Evolutionary conservation across 306 rosid species (phyloP).

Genomic region (Carpinus fangiana): DNA sequence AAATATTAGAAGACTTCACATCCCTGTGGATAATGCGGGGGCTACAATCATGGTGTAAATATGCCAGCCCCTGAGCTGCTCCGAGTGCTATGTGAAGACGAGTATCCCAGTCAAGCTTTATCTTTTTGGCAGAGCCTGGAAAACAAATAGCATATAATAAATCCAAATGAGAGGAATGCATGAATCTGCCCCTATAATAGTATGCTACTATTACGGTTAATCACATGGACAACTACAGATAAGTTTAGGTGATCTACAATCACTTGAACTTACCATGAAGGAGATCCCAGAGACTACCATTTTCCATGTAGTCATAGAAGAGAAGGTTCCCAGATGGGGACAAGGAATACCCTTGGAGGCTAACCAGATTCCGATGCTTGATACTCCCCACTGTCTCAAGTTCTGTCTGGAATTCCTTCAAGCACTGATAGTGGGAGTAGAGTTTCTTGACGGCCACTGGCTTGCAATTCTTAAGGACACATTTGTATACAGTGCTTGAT

Average conservation of each 20-base stretch:
- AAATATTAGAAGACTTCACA: constrained; percentile 86
- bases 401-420: constrained; percentile 87
- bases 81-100: constrained; percentile 88
- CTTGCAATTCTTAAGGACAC: constrained; percentile 90
- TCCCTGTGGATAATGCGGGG: constrained; percentile 96
- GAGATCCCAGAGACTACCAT: constrained; percentile 95
- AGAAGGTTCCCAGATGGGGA: constrained; percentile 89
- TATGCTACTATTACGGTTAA: neutral
- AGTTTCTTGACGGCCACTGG: constrained; percentile 91
- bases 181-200: neutral
- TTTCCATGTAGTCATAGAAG: constrained; percentile 94
- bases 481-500: constrained; percentile 94
- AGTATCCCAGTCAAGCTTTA: constrained; percentile 75
- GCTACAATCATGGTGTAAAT: constrained; percentile 90
- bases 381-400: constrained; percentile 86
- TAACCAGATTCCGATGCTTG: constrained; percentile 90
- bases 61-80: constrained; percentile 90
- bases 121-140: constrained; percentile 70
- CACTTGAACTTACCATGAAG: constrained; percentile 67
- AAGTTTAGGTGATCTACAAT: constrained; percentile 2
- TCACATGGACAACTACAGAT: neutral
- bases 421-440: constrained; percentile 68
- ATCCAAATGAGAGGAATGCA: neutral
- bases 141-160: neutral
- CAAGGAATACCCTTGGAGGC: constrained; percentile 90